Base-by-base conservation (phyloP, 257 asterid species). In the Marsdenia floribunda region DNA sequence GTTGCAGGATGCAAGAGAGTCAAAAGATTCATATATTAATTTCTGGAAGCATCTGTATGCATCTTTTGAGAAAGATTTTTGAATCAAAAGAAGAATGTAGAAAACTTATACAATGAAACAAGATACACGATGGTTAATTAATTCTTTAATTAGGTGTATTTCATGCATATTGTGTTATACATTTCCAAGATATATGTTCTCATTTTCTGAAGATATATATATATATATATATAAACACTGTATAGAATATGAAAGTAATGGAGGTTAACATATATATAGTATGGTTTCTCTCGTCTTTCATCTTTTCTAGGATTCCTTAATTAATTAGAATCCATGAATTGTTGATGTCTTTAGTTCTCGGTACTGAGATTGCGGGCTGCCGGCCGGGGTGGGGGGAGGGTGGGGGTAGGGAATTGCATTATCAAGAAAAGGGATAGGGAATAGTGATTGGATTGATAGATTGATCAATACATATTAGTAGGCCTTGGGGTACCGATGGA, bases 31-130 rank as follows among this genome's bases (percentile, higher is more conserved):
- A 71, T 77, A 77, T 73, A 7, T 44, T 44, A 44, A 44, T 0
- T 76, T 49, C 52, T 38, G 64, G 75, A 76, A 26, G 76, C 73
- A 22, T 29, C 60, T 76, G 55, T 53, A 44, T 73, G 12, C n/a
- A 59, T 70, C 5, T 69, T 64, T 33, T 77, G 50, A 54, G 68
- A 71, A 63, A 58, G 68, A 15, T 63, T 73, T 60, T 0, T 33
- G 73, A 65, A 69, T 22, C 0, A 21, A 61, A 61, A 63, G 60
- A 42, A 54, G 68, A 65, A 77, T 68, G 69, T 66, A 53, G 47
- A 42, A 42, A 21, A 68, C 26, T 26, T 50, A 33, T 49, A 29
- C 1, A 21, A 50, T 33, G 46, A 22, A 22, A 19, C 49, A 44
- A 6, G 49, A 44, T 44, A 44, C 33, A 29, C 33, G 33, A 29